phyloP scores from a whole-genome alignment of 1,284 basidiomycete genomes.

The Ganoderma lingzhi region DNA sequence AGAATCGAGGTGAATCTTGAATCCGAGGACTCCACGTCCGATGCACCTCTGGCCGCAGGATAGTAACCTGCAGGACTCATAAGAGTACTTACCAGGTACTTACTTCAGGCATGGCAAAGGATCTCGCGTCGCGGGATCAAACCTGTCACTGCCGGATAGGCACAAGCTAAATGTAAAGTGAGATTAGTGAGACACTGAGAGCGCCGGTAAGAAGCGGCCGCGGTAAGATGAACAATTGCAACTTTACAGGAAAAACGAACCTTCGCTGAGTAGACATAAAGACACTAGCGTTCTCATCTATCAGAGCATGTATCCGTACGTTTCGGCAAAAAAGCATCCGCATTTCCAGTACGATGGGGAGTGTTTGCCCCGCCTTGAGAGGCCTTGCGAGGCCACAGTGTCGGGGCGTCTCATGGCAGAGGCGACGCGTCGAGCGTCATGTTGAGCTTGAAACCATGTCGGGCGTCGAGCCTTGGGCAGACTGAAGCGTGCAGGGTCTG shows the following conservation, averaged over 20 bases:
- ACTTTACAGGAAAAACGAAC: not conserved
- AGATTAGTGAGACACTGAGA: not conserved
- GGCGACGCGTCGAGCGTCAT: not conserved
- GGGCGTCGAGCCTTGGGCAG: not conserved
- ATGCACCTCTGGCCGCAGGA: no score
- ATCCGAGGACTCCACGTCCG: slow-evolving; percentile 2
- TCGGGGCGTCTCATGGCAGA: not conserved
- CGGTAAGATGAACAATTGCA: not conserved
- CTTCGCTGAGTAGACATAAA: not conserved
- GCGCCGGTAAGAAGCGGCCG: not conserved
- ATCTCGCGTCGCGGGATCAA: not conserved
- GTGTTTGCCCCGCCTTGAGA: not conserved
- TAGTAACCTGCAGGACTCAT: no score
- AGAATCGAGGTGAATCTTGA: slow-evolving; percentile 26
- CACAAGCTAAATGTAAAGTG: not conserved
- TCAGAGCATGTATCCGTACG: not conserved
- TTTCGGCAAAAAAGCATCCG: not conserved
- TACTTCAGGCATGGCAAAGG: not conserved
- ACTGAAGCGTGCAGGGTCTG: not conserved
- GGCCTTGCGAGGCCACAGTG: not conserved
- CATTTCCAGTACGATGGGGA: not conserved
- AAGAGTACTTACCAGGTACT: not conserved
- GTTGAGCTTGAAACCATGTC: not conserved
- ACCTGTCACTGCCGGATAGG: not conserved
- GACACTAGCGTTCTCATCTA: not conserved